phyloP scores from a whole-genome alignment of 2,329 filamentous ascomycete genomes.

The Stachybotrys echinatus region DNA sequence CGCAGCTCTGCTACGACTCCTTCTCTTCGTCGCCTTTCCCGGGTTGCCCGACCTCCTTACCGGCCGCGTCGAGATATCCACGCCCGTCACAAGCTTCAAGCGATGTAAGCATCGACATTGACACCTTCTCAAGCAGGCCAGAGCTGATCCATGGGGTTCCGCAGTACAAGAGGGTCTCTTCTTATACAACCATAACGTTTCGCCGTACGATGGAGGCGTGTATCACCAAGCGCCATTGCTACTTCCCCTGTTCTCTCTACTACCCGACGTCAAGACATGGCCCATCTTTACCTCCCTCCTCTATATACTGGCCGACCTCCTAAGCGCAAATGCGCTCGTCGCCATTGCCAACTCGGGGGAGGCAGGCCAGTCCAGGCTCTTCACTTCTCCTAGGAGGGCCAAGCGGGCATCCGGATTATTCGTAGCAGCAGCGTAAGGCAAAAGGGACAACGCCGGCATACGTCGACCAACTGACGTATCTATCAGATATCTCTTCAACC shows the following conservation, averaged over 20 bases:
- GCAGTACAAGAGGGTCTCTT: conserved; percentile 94
- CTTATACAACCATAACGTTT: conserved; percentile 92
- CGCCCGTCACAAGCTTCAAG: conserved; percentile 96
- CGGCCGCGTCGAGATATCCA: conserved; percentile 91
- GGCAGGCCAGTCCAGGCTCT: conserved; percentile 66
- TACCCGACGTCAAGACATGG: conserved; percentile 63
- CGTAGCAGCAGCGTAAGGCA: conserved; percentile 69
- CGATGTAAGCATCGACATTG: conserved; percentile 57
- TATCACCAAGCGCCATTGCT: conserved; percentile 80
- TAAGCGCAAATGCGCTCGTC: conserved; percentile 75
- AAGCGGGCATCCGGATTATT: conserved; percentile 70
- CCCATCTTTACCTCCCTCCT: conserved; percentile 74
- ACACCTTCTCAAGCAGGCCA: not conserved
- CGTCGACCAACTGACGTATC: conserved; percentile 8
- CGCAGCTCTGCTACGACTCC: conserved; percentile 72
- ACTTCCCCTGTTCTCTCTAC: conserved; percentile 82
- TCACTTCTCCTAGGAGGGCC: conserved; percentile 70
- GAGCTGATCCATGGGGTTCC: not conserved
- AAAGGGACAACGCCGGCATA: not conserved
- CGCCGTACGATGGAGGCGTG: conserved; percentile 91
- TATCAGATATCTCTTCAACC: conserved; percentile 85
- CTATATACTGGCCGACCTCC: conserved; percentile 74
- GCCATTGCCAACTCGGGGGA: conserved; percentile 78
- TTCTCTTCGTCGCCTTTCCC: conserved; percentile 78
- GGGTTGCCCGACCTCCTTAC: conserved; percentile 79